Conservation (phyloP, 495 filamentous ascomycete genomes). For the Amphirosellinia nigrospora region DNA sequence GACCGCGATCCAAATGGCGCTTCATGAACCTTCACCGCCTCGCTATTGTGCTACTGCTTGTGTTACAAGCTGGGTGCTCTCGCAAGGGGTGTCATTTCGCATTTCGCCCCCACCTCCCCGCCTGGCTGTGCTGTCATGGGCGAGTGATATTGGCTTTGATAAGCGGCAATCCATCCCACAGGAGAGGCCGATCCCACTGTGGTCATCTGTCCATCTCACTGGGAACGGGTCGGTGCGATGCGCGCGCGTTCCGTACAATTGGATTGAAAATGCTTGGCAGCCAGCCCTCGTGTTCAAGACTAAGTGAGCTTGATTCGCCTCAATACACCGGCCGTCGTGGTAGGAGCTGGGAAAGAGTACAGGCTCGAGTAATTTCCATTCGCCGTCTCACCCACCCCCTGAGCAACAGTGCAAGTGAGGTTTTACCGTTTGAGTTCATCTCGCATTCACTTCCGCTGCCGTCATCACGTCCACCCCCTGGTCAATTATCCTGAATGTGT, state of each 20-base stretch:
- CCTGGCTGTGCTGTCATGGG: not conserved
- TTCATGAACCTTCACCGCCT: constrained; percentile 20
- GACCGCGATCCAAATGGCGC: not conserved
- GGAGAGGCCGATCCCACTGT: constrained; percentile 11
- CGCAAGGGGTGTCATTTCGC: not conserved
- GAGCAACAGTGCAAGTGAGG: not conserved
- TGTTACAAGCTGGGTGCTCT: constrained; percentile 7
- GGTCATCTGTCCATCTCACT: constrained; percentile 16
- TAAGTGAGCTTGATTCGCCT: not conserved
- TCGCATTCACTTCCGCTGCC: not conserved
- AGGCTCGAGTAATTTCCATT: not conserved
- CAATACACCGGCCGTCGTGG: not conserved
- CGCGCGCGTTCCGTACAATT: constrained; percentile 17
- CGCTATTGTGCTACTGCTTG: not conserved
- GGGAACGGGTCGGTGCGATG: constrained; percentile 27
- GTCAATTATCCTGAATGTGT: not conserved
- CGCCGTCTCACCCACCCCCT: not conserved
- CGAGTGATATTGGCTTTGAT: constrained; percentile 1
- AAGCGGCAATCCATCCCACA: constrained; percentile 16
- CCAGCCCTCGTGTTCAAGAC: not conserved
- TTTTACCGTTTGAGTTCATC: not conserved
- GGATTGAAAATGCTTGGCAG: constrained; percentile 12
- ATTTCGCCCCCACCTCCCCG: constrained; percentile 17
- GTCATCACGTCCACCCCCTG: constrained; percentile 12
- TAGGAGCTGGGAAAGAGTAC: not conserved